Percentiles rank a stretch among this genome's conserved stretches.
Evolutionary conservation across 352 stramenopile genomes (phyloP).

Genomic region (Phytophthora uliginosa): DNA sequence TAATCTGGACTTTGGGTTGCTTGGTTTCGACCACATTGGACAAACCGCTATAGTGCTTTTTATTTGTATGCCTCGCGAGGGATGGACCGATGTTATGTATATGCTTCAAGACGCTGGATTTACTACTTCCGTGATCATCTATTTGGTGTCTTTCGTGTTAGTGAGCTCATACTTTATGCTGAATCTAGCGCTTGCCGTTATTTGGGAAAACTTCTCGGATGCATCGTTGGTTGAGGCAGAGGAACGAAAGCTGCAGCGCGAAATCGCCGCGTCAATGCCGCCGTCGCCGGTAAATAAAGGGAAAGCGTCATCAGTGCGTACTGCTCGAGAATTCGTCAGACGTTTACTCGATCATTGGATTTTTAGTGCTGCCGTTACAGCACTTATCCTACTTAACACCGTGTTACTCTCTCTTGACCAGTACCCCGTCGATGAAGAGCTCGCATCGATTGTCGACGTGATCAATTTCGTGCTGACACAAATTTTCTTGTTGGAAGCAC

Average conservation of each 20-base stretch:
- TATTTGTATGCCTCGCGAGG: conserved; percentile 91
- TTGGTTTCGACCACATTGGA: conserved; percentile 91
- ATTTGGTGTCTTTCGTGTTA: conserved; percentile 90
- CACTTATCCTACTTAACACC: conserved; percentile 86
- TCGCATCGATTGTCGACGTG: conserved; percentile 49
- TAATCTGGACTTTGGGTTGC: conserved; percentile 86
- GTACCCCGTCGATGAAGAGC: conserved; percentile 57
- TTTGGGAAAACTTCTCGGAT: conserved; percentile 87
- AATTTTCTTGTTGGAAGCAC: conserved; percentile 58
- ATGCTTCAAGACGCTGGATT: conserved; percentile 66
- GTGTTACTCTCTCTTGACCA: conserved; percentile 85
- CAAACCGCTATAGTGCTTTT: conserved; percentile 90
- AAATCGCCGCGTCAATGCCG: conserved; percentile 23
- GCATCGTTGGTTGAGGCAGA: conserved; percentile 66
- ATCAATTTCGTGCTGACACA: conserved; percentile 72
- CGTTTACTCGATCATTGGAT: conserved; percentile 52
- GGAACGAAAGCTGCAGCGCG: conserved; percentile 42
- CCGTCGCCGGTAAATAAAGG: background rate
- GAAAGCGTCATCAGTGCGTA: conserved; percentile 11
- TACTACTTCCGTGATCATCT: conserved; percentile 58
- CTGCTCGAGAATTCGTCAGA: conserved; percentile 27
- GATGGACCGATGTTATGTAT: conserved; percentile 87
- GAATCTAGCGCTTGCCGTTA: conserved; percentile 92
- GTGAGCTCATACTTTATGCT: conserved; percentile 93
- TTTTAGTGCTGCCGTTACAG: conserved; percentile 61